Evolutionary conservation across 2,329 filamentous ascomycete genomes (phyloP), one percentile per base, ranked within the genome.

Genomic region (Aureobasidium sp.): DNA sequence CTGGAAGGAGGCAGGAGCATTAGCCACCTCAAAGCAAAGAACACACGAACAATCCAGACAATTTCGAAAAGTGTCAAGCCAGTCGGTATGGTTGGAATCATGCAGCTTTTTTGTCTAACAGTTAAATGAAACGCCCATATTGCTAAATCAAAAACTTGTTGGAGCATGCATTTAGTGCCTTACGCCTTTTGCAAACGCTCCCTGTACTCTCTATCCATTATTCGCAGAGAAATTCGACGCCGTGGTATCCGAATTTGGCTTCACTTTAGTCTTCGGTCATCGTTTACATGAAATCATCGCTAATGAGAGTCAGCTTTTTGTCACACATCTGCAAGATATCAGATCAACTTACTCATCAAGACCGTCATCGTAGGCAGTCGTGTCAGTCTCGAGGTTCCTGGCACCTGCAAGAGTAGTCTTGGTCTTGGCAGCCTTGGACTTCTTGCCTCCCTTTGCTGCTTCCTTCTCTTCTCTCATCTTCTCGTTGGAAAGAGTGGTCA

Each of bases 401-500:
- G 76, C 78, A 63, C 89, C 86, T 61, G 89, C 88, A 55, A 97
- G 80, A 7, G 85, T 87, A 20, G 89, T 85, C 86, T 99, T 99
- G 42, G 89, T 96, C 86, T 97, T 97, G 65, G 90, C 89, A 5
- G 92, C 92, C 84, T 97, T 97, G 69, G 82, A 86, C 86, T 97
- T 99, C 89, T 97, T 99, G 71, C 88, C 90, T 61, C 90, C 87
- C 82, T 96, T 97, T 67, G 96, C 91, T 3, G 90, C 85, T 4
- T 88, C 87, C 83, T 97, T 97, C 83, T 99, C 94, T 76, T 97
- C 92, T 81, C 91, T 95, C 88, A 97, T 88, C 83, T 96, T 97
- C 84, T 97, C 94, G 74, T 99, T 99, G 73, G 90, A 84, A 62
- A 96, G 82, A 5, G 91, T 88, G n/a, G 92, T 96, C 71, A 99